phyloP scores from a whole-genome alignment of 1,284 basidiomycete genomes.

The Trichosporon coremiiforme region DNA sequence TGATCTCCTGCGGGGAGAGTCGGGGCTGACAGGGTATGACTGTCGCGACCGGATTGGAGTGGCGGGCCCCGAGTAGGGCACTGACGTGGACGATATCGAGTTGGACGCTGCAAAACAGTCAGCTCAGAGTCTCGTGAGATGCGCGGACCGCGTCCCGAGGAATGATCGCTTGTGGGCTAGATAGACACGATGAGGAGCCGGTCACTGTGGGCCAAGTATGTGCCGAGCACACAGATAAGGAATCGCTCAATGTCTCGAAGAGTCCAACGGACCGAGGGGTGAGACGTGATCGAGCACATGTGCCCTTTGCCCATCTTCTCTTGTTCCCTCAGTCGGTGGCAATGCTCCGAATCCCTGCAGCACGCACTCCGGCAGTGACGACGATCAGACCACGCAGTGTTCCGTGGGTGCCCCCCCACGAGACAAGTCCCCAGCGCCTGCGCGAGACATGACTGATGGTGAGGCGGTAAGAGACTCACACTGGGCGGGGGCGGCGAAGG shows the following conservation, averaged over 20 bases:
- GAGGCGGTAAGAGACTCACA: constrained; percentile 24
- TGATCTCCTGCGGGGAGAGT: not conserved
- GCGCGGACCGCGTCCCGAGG: not conserved
- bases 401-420: not conserved
- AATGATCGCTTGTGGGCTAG: not conserved
- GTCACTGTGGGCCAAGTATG: not conserved
- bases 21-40: not conserved
- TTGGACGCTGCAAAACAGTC: not conserved
- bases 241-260: not conserved
- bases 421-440: not conserved
- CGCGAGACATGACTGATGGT: not conserved
- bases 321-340: not conserved
- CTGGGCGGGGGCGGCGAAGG: constrained; percentile 5
- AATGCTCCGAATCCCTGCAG: not conserved
- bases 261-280: not conserved
- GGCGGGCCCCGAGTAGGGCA: not conserved
- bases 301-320: not conserved
- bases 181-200: not conserved
- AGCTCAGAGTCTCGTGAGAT: not conserved
- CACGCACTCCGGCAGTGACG: not conserved
- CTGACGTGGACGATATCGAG: not conserved
- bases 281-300: not conserved
- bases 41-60: constrained; percentile 1
- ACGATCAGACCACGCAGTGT: not conserved
- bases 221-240: not conserved